Conservation (phyloP, 2,329 filamentous ascomycete species). For the Stachybotrys chlorohalonatus region DNA sequence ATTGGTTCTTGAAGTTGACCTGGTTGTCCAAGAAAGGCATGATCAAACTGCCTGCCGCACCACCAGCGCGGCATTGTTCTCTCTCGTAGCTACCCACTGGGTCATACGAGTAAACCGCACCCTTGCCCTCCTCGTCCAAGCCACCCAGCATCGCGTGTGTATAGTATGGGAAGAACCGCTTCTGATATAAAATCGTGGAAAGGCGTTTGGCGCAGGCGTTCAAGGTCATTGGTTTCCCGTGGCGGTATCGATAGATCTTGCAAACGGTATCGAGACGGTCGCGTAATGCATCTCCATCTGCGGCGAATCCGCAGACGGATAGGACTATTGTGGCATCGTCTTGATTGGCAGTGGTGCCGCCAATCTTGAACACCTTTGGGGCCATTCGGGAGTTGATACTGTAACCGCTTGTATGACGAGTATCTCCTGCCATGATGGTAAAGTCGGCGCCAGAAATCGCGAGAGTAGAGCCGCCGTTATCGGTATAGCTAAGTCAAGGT, state of each 20-base stretch:
- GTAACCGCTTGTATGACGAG: slow-evolving; percentile 90
- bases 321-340: slow-evolving; percentile 80
- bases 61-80: slow-evolving; percentile 89
- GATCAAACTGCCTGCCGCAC: slow-evolving; percentile 86
- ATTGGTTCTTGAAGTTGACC: slow-evolving; percentile 99
- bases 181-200: slow-evolving; percentile 90
- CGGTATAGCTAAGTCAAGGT: slow-evolving; percentile 64
- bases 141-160: slow-evolving; percentile 90
- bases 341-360: slow-evolving; percentile 79
- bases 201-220: slow-evolving; percentile 91
- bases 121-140: slow-evolving; percentile 87
- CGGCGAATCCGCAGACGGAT: slow-evolving; percentile 91
- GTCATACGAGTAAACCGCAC: slow-evolving; percentile 94
- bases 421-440: slow-evolving; percentile 94
- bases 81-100: slow-evolving; percentile 96
- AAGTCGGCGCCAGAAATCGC: slow-evolving; percentile 93
- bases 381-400: slow-evolving; percentile 96
- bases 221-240: slow-evolving; percentile 92
- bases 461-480: slow-evolving; percentile 94
- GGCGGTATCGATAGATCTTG: slow-evolving; percentile 98
- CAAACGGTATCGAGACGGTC: slow-evolving; percentile 89
- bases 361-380: slow-evolving; percentile 96
- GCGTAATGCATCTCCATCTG: slow-evolving; percentile 87
- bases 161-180: slow-evolving; percentile 99
- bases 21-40: slow-evolving; percentile 99